Conservation (phyloP, 148 eudicot genomes). For the Heliosperma pusillum region DNA sequence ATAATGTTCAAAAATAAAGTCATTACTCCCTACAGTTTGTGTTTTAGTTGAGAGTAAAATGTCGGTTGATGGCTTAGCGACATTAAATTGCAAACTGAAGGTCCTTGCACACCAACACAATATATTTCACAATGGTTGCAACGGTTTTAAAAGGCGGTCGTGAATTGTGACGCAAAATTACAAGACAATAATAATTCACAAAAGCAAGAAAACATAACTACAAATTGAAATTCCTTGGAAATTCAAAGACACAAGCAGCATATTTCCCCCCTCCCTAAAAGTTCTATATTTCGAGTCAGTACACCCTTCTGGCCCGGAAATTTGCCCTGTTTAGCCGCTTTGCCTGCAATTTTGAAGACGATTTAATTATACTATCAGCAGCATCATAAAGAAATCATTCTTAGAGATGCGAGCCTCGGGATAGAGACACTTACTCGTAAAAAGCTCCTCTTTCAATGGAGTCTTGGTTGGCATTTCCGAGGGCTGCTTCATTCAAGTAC, state of each 20-base stretch:
- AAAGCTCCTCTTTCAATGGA: conserved; percentile 53
- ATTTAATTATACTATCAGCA: not conserved
- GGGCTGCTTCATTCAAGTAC: conserved; percentile 72
- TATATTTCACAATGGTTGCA: not conserved
- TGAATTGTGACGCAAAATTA: conserved; percentile 22
- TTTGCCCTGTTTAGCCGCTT: conserved; percentile 70
- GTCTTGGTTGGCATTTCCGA: conserved; percentile 91
- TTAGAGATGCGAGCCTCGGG: conserved; percentile 18
- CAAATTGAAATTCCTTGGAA: conserved; percentile 19
- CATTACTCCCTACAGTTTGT: too few species aligned
- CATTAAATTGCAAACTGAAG: too few species aligned
- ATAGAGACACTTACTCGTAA: conserved; percentile 47
- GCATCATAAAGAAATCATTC: too few species aligned
- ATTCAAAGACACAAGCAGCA: not conserved
- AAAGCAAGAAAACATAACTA: conserved; percentile 13
- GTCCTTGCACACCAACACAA: too few species aligned
- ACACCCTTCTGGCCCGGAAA: conserved; percentile 75
- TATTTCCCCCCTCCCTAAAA: not conserved
- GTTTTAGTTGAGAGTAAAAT: too few species aligned
- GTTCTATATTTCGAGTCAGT: conserved; percentile 60
- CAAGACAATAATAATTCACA: conserved; percentile 29
- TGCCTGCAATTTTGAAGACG: conserved; percentile 35
- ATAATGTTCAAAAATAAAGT: too few species aligned
- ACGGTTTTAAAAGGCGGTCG: not conserved
- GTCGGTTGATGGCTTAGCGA: too few species aligned